Percentiles rank a stretch among this genome's conserved stretches.
phyloP scores from a whole-genome alignment of 2,329 filamentous ascomycete species.

The Venturia effusa region DNA sequence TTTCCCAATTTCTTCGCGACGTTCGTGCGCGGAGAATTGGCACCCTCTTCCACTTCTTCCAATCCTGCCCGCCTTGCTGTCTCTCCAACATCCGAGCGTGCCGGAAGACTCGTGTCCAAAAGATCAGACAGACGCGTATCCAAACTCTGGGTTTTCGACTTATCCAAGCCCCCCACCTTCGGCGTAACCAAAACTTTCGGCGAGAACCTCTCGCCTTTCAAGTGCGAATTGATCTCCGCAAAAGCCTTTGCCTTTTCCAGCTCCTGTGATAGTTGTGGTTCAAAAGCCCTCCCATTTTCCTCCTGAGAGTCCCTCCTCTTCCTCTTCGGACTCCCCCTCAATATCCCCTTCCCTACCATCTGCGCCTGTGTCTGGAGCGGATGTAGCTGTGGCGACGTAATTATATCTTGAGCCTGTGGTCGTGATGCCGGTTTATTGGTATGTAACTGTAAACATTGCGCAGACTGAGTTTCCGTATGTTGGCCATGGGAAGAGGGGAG shows the following conservation, averaged over 20 bases:
- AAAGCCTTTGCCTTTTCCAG: not conserved
- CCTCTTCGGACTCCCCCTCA: not conserved
- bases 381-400: not conserved
- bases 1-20: constrained; percentile 5
- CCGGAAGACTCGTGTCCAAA: not conserved
- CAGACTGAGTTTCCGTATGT: too few species aligned
- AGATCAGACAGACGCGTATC: not conserved
- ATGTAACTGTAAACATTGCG: too few species aligned
- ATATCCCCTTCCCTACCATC: not conserved
- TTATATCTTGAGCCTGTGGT: not conserved
- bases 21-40: constrained; percentile 1
- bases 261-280: not conserved
- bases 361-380: not conserved
- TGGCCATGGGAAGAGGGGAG: not conserved
- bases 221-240: not conserved
- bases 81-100: not conserved
- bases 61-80: not conserved
- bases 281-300: not conserved
- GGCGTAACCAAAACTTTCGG: not conserved
- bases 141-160: not conserved
- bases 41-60: not conserved
- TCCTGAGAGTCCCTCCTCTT: not conserved
- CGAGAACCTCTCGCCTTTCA: not conserved
- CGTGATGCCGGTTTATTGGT: too few species aligned
- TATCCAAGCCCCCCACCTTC: not conserved